Conservation (phyloP, 179 eudicot genomes). For the Sideroxylon spinosum region DNA sequence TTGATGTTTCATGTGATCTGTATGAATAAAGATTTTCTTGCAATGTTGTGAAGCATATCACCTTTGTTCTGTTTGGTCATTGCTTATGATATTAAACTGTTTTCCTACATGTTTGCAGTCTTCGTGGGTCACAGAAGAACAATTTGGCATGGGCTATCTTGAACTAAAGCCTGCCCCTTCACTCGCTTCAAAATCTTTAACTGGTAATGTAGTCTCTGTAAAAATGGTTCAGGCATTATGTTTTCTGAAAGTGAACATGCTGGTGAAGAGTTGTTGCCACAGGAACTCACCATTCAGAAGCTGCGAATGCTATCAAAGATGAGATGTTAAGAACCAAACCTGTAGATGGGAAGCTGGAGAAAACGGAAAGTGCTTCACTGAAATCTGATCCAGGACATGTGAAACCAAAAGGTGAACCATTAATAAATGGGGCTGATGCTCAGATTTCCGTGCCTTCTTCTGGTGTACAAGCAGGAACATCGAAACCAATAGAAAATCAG, state of each 20-base stretch:
- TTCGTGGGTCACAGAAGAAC: conserved; percentile 97
- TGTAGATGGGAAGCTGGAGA: conserved; percentile 53
- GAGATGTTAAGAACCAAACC: conserved; percentile 42
- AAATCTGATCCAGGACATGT: conserved; percentile 36
- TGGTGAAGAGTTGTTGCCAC: conserved; percentile 46
- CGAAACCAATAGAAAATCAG: conserved; percentile 48
- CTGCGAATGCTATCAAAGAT: conserved; percentile 50
- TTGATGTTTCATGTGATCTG: background rate
- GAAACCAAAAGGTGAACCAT: conserved; percentile 43
- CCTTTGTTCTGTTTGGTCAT: background rate
- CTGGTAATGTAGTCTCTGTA: conserved; percentile 30
- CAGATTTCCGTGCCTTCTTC: conserved; percentile 28
- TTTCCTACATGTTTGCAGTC: conserved; percentile 38
- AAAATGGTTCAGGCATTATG: conserved; percentile 35
- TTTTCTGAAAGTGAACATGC: conserved; percentile 41
- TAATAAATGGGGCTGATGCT: conserved; percentile 46
- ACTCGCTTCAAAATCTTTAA: conserved; percentile 48
- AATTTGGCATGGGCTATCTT: conserved; percentile 95
- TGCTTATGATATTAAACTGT: conserved; percentile 5
- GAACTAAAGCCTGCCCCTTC: conserved; percentile 70
- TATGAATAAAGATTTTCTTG: conserved; percentile 3
- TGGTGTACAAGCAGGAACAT: conserved; percentile 28
- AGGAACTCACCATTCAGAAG: conserved; percentile 55
- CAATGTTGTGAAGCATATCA: background rate
- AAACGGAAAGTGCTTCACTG: conserved; percentile 38